phyloP scores from a whole-genome alignment of 2,329 filamentous ascomycete genomes.

The Colletotrichum cuscutae region DNA sequence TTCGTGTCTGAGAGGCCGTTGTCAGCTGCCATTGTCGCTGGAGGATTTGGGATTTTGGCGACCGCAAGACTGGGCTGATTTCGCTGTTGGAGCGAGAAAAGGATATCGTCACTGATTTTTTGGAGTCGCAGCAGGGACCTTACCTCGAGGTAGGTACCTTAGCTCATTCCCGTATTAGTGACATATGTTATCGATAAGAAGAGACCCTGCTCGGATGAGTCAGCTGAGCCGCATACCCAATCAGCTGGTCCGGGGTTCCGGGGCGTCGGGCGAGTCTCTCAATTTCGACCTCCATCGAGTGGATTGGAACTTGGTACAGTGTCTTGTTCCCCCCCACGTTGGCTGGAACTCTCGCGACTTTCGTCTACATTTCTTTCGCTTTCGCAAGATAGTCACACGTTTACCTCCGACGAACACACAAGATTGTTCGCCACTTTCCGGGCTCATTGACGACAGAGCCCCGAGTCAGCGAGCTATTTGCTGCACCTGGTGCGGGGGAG shows the following conservation, averaged over 20 bases:
- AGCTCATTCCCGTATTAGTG: conserved; percentile 5
- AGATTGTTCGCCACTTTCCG: neutral
- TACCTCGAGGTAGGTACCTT: neutral
- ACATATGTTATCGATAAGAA: conserved; percentile 31
- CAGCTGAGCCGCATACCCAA: conserved; percentile 22
- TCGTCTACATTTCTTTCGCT: neutral
- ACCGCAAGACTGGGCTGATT: neutral
- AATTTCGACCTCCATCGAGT: conserved; percentile 30
- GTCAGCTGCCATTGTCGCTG: conserved; percentile 11
- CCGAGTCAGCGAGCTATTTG: neutral
- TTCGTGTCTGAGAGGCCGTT: neutral
- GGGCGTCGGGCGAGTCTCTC: conserved; percentile 1
- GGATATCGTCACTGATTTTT: conserved; percentile 24
- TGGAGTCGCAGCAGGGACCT: neutral
- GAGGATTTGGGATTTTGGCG: neutral
- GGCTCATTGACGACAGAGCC: neutral
- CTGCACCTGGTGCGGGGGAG: conserved; percentile 19
- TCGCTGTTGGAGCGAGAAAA: neutral
- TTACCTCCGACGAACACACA: neutral
- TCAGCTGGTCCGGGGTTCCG: conserved; percentile 7
- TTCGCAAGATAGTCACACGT: conserved; percentile 10
- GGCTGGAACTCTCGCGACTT: neutral
- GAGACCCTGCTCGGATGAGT: conserved; percentile 19
- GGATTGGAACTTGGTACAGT: conserved; percentile 17
- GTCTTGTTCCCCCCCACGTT: conserved; percentile 10